Evolutionary conservation across 2,329 filamentous ascomycete species (phyloP).

Genomic region (Aureobasidium leucospermi): DNA sequence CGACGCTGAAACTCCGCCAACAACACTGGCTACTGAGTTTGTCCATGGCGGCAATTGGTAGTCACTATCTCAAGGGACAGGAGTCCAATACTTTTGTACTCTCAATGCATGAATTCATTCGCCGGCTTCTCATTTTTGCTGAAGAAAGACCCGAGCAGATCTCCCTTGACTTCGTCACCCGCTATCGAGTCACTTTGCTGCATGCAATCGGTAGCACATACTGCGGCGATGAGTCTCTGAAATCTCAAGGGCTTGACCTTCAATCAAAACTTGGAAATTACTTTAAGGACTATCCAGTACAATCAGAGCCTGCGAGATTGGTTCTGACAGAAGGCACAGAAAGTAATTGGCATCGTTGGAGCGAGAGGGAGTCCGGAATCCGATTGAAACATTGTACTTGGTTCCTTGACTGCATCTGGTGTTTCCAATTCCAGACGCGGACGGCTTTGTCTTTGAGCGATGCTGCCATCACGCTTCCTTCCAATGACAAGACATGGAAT

Average conservation of each 20-base stretch:
- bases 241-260: neutral
- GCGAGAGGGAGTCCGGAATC: constrained; percentile 13
- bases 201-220: neutral
- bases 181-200: neutral
- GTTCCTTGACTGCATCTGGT: constrained; percentile 21
- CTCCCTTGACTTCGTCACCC: neutral
- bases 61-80: constrained; percentile 19
- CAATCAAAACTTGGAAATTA: neutral
- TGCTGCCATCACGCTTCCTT: constrained; percentile 18
- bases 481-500: neutral
- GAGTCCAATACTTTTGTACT: constrained; percentile 10
- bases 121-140: constrained; percentile 9
- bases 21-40: constrained; percentile 20
- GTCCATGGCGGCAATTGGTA: constrained; percentile 23
- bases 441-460: constrained; percentile 17
- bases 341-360: constrained; percentile 12
- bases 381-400: constrained; percentile 20
- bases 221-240: neutral
- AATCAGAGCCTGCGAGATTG: too few relatives aligned
- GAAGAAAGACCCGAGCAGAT: neutral
- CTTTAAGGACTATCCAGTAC: neutral
- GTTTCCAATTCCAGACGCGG: constrained; percentile 17
- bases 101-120: constrained; percentile 15
- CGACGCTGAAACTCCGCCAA: neutral
- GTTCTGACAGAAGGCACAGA: neutral